Conservation (phyloP, 345 rosid species). For the Erucastrum elatum region DNA sequence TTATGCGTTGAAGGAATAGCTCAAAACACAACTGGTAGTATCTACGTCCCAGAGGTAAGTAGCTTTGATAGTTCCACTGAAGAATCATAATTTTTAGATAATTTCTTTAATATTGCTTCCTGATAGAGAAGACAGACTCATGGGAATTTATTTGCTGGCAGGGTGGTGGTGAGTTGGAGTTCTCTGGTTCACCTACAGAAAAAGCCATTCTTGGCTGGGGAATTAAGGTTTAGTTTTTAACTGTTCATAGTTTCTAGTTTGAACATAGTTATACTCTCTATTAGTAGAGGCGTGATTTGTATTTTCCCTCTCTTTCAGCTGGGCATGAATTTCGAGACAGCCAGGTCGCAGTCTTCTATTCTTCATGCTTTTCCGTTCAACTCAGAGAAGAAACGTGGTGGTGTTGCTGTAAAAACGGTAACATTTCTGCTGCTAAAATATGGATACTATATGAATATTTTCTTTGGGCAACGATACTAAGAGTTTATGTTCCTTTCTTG, state of each 20-base stretch:
- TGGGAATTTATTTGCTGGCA: conserved; percentile 34
- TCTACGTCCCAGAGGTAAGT: conserved; percentile 72
- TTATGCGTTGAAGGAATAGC: conserved; percentile 72
- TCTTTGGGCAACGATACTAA: not conserved
- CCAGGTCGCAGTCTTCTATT: conserved; percentile 59
- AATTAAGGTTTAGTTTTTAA: conserved; percentile 51
- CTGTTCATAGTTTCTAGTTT: not conserved
- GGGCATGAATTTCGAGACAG: conserved; percentile 80
- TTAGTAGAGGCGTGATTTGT: conserved; percentile 7
- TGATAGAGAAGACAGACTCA: conserved; percentile 1
- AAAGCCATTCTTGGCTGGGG: conserved; percentile 98
- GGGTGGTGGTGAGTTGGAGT: conserved; percentile 76
- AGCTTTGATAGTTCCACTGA: conserved; percentile 1
- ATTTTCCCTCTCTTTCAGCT: conserved; percentile 49
- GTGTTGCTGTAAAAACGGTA: conserved; percentile 78
- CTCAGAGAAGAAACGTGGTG: conserved; percentile 90
- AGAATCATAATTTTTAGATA: not conserved
- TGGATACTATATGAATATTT: not conserved
- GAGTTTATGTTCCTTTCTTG: conserved; percentile 3
- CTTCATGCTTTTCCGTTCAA: conserved; percentile 88
- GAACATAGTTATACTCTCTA: not conserved
- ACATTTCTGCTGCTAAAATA: not conserved
- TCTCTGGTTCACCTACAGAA: conserved; percentile 93
- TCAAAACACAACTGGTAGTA: conserved; percentile 82
- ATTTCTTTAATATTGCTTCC: not conserved